Conservation (phyloP, 192 early-diverging fungal genomes). For the Funneliformis geosporum region DNA sequence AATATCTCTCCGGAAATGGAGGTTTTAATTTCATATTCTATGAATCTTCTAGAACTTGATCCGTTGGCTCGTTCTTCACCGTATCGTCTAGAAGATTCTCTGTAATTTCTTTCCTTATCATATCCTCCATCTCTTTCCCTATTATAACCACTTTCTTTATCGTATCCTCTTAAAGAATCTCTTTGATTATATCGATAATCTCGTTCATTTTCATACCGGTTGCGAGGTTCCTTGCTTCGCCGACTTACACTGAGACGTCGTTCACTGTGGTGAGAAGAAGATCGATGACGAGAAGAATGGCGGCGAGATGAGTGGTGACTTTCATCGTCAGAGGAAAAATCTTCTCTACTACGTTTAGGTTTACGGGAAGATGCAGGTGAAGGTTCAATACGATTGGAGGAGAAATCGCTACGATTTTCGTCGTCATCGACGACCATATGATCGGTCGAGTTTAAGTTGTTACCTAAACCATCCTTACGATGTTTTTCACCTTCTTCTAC, state of each 20-base stretch:
- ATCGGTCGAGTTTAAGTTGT: slow-evolving; percentile 40
- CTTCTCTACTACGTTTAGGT: slow-evolving; percentile 36
- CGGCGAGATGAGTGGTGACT: slow-evolving; percentile 28
- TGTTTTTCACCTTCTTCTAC: slow-evolving; percentile 31
- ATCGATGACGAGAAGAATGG: slow-evolving; percentile 27
- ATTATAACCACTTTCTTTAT: slow-evolving; percentile 13
- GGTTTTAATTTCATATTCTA: slow-evolving; percentile 38
- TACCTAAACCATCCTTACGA: slow-evolving; percentile 48
- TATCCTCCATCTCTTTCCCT: slow-evolving; percentile 17
- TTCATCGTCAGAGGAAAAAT: slow-evolving; percentile 36
- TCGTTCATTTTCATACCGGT: slow-evolving; percentile 29
- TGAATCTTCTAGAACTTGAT: slow-evolving; percentile 31
- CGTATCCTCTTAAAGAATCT: slow-evolving; percentile 17
- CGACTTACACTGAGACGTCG: slow-evolving; percentile 24
- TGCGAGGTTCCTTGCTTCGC: slow-evolving; percentile 16
- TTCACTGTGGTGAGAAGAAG: slow-evolving; percentile 34
- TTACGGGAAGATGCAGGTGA: slow-evolving; percentile 32
- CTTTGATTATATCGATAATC: slow-evolving; percentile 20
- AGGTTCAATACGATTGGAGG: slow-evolving; percentile 40
- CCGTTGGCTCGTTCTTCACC: slow-evolving; percentile 30
- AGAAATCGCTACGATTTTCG: slow-evolving; percentile 47
- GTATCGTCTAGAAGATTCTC: slow-evolving; percentile 34
- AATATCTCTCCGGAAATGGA: not conserved
- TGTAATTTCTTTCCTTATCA: slow-evolving; percentile 25
- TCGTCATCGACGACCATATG: slow-evolving; percentile 41